Base-by-base conservation (phyloP, 345 rosid species). In the Eucalyptus albens region DNA sequence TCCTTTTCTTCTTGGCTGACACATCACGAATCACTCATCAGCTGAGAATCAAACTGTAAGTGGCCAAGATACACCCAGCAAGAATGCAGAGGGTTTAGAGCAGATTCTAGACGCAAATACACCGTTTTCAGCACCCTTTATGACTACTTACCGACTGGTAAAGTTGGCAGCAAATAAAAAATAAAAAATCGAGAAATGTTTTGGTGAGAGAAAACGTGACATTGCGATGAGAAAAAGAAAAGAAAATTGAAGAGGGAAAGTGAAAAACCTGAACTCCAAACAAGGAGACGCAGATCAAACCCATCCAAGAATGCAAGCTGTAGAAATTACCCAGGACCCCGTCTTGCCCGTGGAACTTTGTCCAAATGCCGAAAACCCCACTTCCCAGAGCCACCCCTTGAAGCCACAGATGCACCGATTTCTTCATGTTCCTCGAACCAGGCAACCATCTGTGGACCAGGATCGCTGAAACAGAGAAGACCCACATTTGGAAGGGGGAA, bases 281-380 rank as follows among this genome's bases (percentile, higher is more conserved):
- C 92, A 97, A 92, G 92, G 92, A 94, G 89, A 97, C 88, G 91
- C 98, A 97, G 93, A 95, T 88, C 89, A 97, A 93, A 77, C 99
- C 99, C 98, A 97, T 97, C 99, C 99, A 97, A 92, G 99, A 97
- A 94, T 97, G 99, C 87, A 97, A 94, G 91, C 96, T 97, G 50
- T 92, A 97, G 94, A 97, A 97, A 92, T 97, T 97, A 53, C 97
- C 96, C 81, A 96, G 91, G 81, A 96, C 44, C 27, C 99, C 99
- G 42, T 92, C 89, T 49, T 92, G 80, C 29, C 93, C 93, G 21
- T 93, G 97, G 87, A 97, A 97, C 92, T 92, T 97, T 11, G 97
- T 96, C 99, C 99, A 97, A 55, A 97, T 94, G 88, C 99, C 99
- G 88, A 95, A 95, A 37, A 95, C 44, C 92, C 98, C 99, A 92